Conservation (phyloP, 495 filamentous ascomycete species). For the Podospora fimiseda region DNA sequence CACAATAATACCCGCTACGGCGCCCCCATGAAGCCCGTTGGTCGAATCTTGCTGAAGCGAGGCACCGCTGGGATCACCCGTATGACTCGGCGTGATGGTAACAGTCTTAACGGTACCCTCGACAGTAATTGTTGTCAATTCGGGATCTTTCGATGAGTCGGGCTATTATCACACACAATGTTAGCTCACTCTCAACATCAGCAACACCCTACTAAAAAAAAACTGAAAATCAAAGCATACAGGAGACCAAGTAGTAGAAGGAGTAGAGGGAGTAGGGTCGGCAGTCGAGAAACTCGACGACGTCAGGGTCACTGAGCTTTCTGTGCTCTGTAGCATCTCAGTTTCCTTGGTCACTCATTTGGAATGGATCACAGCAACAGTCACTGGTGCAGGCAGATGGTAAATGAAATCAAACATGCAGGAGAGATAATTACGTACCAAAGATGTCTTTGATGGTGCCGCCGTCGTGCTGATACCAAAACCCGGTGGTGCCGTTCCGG, state of each 20-base stretch:
- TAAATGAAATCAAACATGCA: not conserved
- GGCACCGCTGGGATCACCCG: constrained; percentile 8
- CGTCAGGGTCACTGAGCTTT: constrained; percentile 25
- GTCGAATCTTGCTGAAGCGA: constrained; percentile 6
- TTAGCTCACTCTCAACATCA: constrained; percentile 4
- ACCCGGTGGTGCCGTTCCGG: constrained; percentile 23
- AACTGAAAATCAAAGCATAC: constrained; percentile 20
- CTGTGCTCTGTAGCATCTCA: constrained; percentile 29
- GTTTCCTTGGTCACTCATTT: constrained; percentile 23
- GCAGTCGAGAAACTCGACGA: constrained; percentile 16
- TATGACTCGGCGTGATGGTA: constrained; percentile 28
- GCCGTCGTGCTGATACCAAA: not conserved
- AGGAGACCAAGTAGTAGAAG: constrained; percentile 24
- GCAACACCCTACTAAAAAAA: constrained; percentile 1
- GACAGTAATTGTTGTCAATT: constrained; percentile 37
- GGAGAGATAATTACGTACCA: constrained; percentile 19
- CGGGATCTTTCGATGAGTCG: not conserved
- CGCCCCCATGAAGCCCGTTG: constrained; percentile 28
- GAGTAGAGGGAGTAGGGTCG: constrained; percentile 4
- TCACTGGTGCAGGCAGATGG: not conserved
- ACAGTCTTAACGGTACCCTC: constrained; percentile 38
- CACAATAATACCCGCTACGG: constrained; percentile 37
- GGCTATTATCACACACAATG: not conserved
- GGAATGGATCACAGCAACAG: constrained; percentile 1
- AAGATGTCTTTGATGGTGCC: constrained; percentile 1